Conservation (phyloP, 345 rosid genomes). For the Hevea brasiliensis region DNA sequence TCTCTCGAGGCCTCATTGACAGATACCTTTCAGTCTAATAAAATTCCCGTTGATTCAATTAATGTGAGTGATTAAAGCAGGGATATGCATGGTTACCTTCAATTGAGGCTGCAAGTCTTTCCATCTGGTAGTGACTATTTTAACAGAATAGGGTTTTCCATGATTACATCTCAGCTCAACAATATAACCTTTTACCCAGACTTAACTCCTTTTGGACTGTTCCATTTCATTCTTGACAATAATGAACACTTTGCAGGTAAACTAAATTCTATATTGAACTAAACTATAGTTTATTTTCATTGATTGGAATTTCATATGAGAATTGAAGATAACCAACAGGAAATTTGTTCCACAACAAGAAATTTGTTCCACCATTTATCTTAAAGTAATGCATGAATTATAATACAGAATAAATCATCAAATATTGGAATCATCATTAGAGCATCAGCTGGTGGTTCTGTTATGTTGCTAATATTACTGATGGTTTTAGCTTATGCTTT, state of each 20-base stretch:
- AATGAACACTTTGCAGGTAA: not conserved
- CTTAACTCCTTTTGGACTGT: not conserved
- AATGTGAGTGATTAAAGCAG: not conserved
- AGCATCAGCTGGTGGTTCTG: constrained; percentile 12
- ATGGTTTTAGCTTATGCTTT: constrained; percentile 11
- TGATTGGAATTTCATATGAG: too few species aligned
- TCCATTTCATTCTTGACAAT: not conserved
- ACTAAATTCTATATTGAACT: not conserved
- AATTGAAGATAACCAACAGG: too few species aligned
- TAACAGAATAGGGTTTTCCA: too few species aligned
- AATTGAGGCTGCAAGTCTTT: too few species aligned
- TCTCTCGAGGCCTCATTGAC: not conserved
- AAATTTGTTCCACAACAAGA: too few species aligned
- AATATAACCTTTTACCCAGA: not conserved
- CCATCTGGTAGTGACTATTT: too few species aligned
- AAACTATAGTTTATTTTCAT: not conserved
- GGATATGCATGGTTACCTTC: not conserved
- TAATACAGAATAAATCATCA: constrained; percentile 1
- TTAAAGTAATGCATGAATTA: not conserved
- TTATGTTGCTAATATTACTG: not conserved
- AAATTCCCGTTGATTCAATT: constrained; percentile 12
- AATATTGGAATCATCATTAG: too few species aligned
- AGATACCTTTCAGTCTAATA: not conserved
- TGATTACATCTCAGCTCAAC: too few species aligned
- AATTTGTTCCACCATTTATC: too few species aligned